These are phyloP conservation scores for Hypoxylon rubiginosum DNA, from an alignment of 2,329 filamentous ascomycete genomes.

Conservation along the genomic window DNA sequence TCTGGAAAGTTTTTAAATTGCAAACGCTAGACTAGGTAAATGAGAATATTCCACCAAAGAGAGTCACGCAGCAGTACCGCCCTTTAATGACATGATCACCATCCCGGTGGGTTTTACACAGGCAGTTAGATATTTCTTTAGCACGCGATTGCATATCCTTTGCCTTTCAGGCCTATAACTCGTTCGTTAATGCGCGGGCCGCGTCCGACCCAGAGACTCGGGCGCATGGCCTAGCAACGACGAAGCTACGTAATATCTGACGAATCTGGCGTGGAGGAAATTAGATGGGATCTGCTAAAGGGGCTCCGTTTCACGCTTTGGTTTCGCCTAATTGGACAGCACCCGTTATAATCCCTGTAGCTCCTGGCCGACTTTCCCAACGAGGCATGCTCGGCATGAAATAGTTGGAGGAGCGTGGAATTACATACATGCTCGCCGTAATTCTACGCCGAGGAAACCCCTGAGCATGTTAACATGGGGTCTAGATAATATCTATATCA, in stretches of 20 bases:
- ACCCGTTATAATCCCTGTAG: background rate
- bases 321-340: constrained; percentile 22
- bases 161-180: constrained; percentile 16
- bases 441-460: constrained; percentile 18
- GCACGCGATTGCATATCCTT: background rate
- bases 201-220: constrained; percentile 5
- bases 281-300: constrained; percentile 16
- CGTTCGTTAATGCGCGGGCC: constrained; percentile 9
- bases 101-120: too few relatives aligned
- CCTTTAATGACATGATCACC: too few relatives aligned
- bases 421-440: constrained; percentile 24
- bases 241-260: constrained; percentile 25
- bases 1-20: too few relatives aligned
- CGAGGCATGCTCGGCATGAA: constrained; percentile 1
- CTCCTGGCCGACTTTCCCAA: background rate
- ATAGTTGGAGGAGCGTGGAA: background rate
- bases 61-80: too few relatives aligned
- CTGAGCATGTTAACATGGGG: constrained; percentile 18
- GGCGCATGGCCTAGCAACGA: constrained; percentile 4
- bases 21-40: too few relatives aligned
- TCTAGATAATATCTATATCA: constrained; percentile 27
- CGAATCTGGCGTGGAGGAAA: constrained; percentile 19
- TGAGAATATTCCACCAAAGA: too few relatives aligned
- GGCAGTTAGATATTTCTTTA: too few relatives aligned
- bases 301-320: constrained; percentile 10